Percentiles rank a stretch among this genome's conserved stretches.
phyloP scores from a whole-genome alignment of 768 basidiomycete genomes.

The Gloeophyllum trabeum region DNA sequence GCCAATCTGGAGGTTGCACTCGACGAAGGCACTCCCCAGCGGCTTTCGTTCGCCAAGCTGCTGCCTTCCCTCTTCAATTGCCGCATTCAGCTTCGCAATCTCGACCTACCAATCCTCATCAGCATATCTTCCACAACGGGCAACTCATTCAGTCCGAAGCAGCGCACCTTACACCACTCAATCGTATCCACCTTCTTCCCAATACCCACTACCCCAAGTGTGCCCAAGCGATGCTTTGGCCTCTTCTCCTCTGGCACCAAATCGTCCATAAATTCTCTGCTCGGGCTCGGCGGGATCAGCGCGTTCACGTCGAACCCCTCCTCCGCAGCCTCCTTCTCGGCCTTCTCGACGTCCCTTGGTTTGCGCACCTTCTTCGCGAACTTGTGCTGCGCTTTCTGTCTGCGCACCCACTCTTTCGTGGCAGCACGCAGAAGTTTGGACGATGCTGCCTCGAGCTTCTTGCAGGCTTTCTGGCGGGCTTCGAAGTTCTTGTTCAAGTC shows the following conservation, averaged over 20 bases:
- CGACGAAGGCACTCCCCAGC: constrained; percentile 48
- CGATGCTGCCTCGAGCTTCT: constrained; percentile 47
- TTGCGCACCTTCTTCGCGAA: constrained; percentile 13
- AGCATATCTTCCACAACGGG: neutral
- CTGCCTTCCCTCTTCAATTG: constrained; percentile 29
- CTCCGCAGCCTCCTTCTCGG: constrained; percentile 12
- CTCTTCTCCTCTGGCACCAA: constrained; percentile 38
- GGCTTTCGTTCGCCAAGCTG: constrained; percentile 31
- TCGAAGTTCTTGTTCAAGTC: constrained; percentile 30
- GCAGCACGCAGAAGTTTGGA: constrained; percentile 34
- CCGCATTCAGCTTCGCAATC: constrained; percentile 32
- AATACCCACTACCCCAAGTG: constrained; percentile 36
- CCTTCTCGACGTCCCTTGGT: constrained; percentile 12
- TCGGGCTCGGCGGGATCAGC: neutral
- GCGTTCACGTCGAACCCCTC: constrained; percentile 20
- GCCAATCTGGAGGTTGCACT: constrained; percentile 62
- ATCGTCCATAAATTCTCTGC: constrained; percentile 31
- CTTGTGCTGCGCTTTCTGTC: constrained; percentile 20
- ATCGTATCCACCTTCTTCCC: constrained; percentile 52
- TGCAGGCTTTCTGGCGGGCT: constrained; percentile 32
- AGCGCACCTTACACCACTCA: constrained; percentile 42
- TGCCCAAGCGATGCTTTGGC: constrained; percentile 40
- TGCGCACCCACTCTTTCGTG: constrained; percentile 27
- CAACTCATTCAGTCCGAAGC: neutral
- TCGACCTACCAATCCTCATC: constrained; percentile 29